Base-by-base conservation (phyloP, 2,329 filamentous ascomycete species). In the Aspergillus costaricaensis region DNA sequence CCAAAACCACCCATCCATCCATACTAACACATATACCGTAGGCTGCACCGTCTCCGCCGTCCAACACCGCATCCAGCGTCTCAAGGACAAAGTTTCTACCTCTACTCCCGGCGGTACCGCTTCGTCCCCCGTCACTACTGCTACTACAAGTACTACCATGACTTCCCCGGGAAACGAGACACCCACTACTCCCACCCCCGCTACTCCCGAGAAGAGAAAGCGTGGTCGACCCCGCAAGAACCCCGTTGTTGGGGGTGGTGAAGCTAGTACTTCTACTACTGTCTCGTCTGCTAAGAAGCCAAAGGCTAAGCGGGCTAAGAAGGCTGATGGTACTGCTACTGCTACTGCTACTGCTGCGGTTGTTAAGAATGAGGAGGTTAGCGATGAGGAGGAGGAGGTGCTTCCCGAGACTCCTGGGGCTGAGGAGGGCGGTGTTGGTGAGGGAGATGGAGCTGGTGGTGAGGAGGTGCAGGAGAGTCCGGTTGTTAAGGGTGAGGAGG, bases 11-110 rank as follows among this genome's bases (percentile, higher is more conserved):
- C 30, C 4, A 27, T 9, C 21, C 4, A 43, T 3, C 43, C 9
- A 54, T 2, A 2, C 39, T 38, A 8, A 39, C n/a, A n/a, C 10
- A 38, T 5, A n/a, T 3, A 7, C n/a, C n/a, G 15, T 25, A 73
- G 71, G 62, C 0, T 70, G 69, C 47, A 72, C 66, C 10, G 27
- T 58, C 17, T 65, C 60, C 9, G 69, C 70, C 0, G 43, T 71
- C 5, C 63, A 69, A 52, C 69, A 68, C 48, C 62, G 70, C 12
- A 60, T 73, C 10, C 55, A 59, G n/a, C 65, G 64, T 5, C 44
- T 72, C 0, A 63, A 62, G 25, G 64, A 65, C 1, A 64, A 62
- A 38, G 36, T 39, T 1, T 52, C 25, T 2, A 21, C 27, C 7
- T 25, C 15, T 17, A 36, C 36, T 9, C 48, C 36, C 23, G 36